Base-by-base conservation (phyloP, 768 basidiomycete species). In the Phaeotremella skinneri region DNA sequence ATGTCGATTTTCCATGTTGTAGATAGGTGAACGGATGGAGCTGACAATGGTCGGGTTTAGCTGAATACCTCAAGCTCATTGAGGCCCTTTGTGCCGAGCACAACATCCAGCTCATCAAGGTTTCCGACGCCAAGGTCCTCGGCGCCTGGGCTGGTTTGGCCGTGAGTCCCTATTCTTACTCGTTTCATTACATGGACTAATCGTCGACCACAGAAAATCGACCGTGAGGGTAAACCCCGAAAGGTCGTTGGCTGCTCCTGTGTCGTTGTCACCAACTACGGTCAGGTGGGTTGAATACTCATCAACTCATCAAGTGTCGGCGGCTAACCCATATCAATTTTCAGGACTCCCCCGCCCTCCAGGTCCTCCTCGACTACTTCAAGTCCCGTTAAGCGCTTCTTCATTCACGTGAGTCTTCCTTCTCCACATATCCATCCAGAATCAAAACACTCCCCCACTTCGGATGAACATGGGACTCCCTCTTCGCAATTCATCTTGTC, bases 31-130 rank as follows among this genome's bases (percentile, higher is more conserved):
- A 20, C 52, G 32, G 52, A 17, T 49, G 41, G 16, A 30, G 21
- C 14, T 11, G 42, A 30, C 20, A 6, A 39, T n/a, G 45, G 51
- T 67, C n/a, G 61, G 32, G 1, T 29, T 13, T 52, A 77, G 90
- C 93, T 68, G 94, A 97, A 81, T 98, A 99, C 84, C 90, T 96
- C 85, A 98, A 97, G 83, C 90, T 99, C 82, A 96, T 99, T 69
- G 93, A 97, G 82, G 94, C 94, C 51, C 91, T 99, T 77, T 98
- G 94, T 78, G 89, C 91, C 63, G 92, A 96, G 82, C 93, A 98
- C 86, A 94, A 93, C 81, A 97, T 98, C 82, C 91, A 92, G 83
- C 82, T 99, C 66, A 97, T 99, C 90, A 98, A 97, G 82, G 90
- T 93, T 68, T 90, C 90, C 72, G 94, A 98, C 79, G 88, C 91